phyloP scores from a whole-genome alignment of 768 basidiomycete genomes.

The Termitomyces sp. region DNA sequence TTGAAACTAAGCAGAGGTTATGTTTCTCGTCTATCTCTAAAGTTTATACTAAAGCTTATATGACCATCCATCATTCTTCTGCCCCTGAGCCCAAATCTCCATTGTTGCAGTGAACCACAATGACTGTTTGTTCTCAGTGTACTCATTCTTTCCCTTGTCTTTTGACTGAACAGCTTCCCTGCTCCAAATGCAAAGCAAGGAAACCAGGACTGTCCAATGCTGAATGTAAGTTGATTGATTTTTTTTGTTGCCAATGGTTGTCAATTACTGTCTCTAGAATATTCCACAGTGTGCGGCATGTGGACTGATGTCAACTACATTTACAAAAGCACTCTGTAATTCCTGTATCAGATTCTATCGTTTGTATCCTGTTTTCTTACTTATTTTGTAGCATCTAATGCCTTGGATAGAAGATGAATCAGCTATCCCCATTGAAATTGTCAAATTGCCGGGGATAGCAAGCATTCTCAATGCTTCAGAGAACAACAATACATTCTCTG shows the following conservation, averaged over 20 bases:
- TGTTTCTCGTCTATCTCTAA: too few species aligned
- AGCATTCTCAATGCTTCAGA: background rate
- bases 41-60: too few species aligned
- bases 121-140: background rate
- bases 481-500: background rate
- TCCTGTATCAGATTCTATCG: too few species aligned
- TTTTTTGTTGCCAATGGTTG: too few species aligned
- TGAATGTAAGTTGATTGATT: background rate
- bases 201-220: background rate
- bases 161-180: background rate
- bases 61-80: too few species aligned
- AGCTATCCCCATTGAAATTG: background rate
- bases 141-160: background rate
- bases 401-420: background rate
- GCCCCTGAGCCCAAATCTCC: too few species aligned
- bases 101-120: background rate
- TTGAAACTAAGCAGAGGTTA: too few species aligned
- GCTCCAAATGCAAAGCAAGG: background rate
- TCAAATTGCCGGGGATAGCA: background rate
- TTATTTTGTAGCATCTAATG: too few species aligned
- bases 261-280: background rate
- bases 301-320: background rate
- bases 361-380: too few species aligned
- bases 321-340: background rate
- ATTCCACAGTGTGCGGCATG: background rate